Conservation (phyloP, 805 yeast genomes). For the Nakazawaea pomicola region DNA sequence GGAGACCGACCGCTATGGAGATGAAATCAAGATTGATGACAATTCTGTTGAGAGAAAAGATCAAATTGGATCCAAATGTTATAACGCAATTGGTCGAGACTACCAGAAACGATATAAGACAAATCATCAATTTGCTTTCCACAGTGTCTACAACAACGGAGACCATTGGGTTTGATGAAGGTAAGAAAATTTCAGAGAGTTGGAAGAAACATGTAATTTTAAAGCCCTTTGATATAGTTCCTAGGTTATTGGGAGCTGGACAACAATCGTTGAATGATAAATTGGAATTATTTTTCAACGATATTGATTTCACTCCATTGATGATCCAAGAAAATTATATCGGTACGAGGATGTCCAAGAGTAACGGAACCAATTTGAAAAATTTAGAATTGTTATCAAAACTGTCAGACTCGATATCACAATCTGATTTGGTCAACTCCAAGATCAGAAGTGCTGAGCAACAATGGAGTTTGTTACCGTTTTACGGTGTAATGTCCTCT, state of each 20-base stretch:
- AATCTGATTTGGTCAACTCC: conserved; percentile 75
- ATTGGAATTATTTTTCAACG: conserved; percentile 87
- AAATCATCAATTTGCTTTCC: conserved; percentile 83
- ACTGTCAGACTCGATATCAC: conserved; percentile 87
- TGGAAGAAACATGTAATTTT: conserved; percentile 91
- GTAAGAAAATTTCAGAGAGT: conserved; percentile 53
- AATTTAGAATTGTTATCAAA: conserved; percentile 60
- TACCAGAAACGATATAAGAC: conserved; percentile 89
- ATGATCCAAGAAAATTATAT: conserved; percentile 96
- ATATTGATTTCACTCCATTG: conserved; percentile 88
- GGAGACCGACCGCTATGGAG: conserved; percentile 82
- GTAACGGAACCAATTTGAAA: conserved; percentile 34
- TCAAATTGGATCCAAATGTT: conserved; percentile 73
- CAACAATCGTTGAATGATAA: conserved; percentile 71
- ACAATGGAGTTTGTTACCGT: conserved; percentile 89
- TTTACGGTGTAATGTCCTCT: conserved; percentile 83
- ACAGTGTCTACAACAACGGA: conserved; percentile 76
- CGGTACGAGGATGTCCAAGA: conserved; percentile 49
- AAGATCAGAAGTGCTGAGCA: conserved; percentile 88
- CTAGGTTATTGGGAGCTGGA: conserved; percentile 56
- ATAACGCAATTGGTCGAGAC: conserved; percentile 81
- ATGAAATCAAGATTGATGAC: conserved; percentile 84
- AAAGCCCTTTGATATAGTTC: conserved; percentile 88
- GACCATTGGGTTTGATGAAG: conserved; percentile 54
- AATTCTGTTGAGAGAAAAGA: conserved; percentile 79